Percentiles rank a stretch among this genome's conserved stretches.
Evolutionary conservation across 176 grass and related monocot genomes (phyloP).

Genomic region (Cenchrus purpureus): DNA sequence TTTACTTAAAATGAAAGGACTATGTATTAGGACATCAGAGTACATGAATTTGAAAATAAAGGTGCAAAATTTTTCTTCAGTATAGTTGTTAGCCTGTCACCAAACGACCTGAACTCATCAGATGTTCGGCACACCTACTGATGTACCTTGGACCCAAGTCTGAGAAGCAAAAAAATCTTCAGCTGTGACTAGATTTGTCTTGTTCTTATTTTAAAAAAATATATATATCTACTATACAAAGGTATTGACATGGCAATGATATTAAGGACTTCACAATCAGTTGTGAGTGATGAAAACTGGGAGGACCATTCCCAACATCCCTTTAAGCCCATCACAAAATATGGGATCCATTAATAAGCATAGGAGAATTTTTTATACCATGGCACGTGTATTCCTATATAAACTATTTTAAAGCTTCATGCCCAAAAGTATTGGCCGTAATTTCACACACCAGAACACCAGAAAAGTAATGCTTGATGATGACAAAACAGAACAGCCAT

Average conservation of each 20-base stretch:
- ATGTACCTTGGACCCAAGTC: not conserved
- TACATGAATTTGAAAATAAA: not conserved
- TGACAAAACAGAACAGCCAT: not conserved
- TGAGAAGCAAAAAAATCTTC: constrained; percentile 18
- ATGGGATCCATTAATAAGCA: constrained; percentile 16
- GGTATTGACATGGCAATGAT: not conserved
- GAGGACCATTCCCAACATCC: constrained; percentile 9
- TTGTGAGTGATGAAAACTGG: not conserved
- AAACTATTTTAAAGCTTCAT: not conserved
- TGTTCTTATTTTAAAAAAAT: not conserved
- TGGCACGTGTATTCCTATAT: not conserved
- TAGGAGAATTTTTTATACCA: constrained; percentile 4
- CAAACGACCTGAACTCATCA: not conserved
- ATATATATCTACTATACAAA: constrained; percentile 1
- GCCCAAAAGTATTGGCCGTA: not conserved
- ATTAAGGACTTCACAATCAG: not conserved
- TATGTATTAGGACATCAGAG: not conserved
- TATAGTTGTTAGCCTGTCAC: not conserved
- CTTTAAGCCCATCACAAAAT: constrained; percentile 10
- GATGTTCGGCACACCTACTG: constrained; percentile 4
- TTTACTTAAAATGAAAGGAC: not conserved
- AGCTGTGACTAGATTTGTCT: constrained; percentile 16
- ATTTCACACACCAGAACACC: not conserved
- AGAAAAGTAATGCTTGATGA: not conserved
- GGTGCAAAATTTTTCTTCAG: not conserved